Percentiles rank a stretch among this genome's conserved stretches.
Conservation (phyloP, 2,329 filamentous ascomycete species). For the Epichloe festucae region DNA sequence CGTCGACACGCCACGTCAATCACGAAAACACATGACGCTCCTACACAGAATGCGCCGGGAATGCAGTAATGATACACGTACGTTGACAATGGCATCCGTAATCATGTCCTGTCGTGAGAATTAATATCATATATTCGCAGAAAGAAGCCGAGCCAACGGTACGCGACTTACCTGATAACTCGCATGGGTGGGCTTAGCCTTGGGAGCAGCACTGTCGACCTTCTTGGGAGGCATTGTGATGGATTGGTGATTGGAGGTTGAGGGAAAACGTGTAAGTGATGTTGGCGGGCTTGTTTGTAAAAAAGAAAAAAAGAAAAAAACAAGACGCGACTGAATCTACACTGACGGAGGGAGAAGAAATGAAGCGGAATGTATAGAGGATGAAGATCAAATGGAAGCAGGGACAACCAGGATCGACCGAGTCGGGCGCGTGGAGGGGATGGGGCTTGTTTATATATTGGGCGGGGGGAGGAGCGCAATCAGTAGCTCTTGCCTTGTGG, state of each 20-base stretch:
- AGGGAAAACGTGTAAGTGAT: conserved; percentile 1
- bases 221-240: conserved; percentile 49
- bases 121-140: conserved; percentile 10
- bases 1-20: background rate
- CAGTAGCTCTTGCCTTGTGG: conserved; percentile 24
- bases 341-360: conserved; percentile 9
- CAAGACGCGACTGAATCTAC: conserved; percentile 14
- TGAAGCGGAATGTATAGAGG: conserved; percentile 15
- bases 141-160: background rate
- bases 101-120: conserved; percentile 42
- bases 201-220: conserved; percentile 26
- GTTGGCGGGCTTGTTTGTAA: background rate
- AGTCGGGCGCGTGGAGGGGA: conserved; percentile 40
- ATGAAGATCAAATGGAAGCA: conserved; percentile 10
- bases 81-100: conserved; percentile 46
- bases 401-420: conserved; percentile 23
- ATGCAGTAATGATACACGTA: conserved; percentile 29
- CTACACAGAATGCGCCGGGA: conserved; percentile 23
- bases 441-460: conserved; percentile 48
- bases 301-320: conserved; percentile 1
- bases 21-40: background rate
- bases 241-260: conserved; percentile 14
- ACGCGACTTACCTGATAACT: conserved; percentile 43
- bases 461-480: conserved; percentile 44
- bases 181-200: conserved; percentile 41